A percentile compares a stretch with the other conserved stretches of the same genome.
Evolutionary conservation across 331 rosid species (phyloP).

Genomic region (Malus hybrid): DNA sequence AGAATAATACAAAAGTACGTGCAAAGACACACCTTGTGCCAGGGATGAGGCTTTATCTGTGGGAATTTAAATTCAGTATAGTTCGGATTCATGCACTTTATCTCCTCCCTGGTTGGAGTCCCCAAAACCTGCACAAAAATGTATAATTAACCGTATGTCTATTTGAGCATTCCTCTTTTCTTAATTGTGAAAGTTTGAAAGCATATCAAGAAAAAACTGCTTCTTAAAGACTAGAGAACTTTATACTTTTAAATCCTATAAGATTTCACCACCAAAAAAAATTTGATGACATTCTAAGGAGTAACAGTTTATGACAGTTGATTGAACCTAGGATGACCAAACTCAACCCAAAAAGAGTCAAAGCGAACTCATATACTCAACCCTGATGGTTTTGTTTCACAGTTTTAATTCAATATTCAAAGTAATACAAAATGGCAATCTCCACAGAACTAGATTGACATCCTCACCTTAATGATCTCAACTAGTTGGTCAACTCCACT

Average conservation of each 20-base stretch:
- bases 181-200: not conserved
- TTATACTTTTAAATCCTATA: not conserved
- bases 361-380: not conserved
- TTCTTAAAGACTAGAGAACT: not conserved
- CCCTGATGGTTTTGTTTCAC: not conserved
- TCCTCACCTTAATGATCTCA: constrained; percentile 84
- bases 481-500: constrained; percentile 96
- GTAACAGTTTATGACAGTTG: not conserved
- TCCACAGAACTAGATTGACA: not conserved
- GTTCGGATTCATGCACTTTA: constrained; percentile 94
- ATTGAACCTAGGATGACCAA: not conserved
- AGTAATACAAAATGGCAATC: not conserved
- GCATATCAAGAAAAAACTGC: not conserved
- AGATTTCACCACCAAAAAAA: not conserved
- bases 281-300: not conserved
- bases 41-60: constrained; percentile 93
- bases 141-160: not conserved
- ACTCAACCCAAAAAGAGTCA: not conserved
- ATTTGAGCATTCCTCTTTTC: not conserved
- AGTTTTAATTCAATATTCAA: not conserved
- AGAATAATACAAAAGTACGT: not conserved
- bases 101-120: constrained; percentile 94
- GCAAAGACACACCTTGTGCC: constrained; percentile 70
- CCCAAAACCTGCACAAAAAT: constrained; percentile 64
- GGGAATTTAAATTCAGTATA: constrained; percentile 89